Conservation (phyloP, 2,329 filamentous ascomycete species). For the Fusarium graminum region DNA sequence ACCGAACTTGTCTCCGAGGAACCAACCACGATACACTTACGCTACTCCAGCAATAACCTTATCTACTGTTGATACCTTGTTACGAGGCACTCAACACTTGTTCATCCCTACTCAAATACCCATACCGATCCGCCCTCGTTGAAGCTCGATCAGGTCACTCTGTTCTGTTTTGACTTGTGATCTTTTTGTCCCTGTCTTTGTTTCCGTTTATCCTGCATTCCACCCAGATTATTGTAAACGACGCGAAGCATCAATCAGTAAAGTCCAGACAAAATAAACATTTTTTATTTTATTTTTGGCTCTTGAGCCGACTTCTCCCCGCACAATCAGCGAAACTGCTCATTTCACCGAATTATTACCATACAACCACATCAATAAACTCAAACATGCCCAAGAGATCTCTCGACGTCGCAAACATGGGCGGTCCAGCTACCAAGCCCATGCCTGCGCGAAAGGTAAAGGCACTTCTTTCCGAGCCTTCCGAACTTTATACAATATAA, state of each 20-base stretch:
- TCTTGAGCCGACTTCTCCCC: background rate
- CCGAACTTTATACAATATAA: background rate
- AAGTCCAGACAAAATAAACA: background rate
- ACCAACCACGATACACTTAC: too few relatives aligned
- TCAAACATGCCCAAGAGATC: slow-evolving; percentile 57
- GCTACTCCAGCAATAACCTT: too few relatives aligned
- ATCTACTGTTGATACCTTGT: too few relatives aligned
- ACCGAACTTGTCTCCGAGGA: background rate
- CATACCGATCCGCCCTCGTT: too few relatives aligned
- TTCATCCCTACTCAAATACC: too few relatives aligned
- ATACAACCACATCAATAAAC: background rate
- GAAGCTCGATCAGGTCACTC: too few relatives aligned
- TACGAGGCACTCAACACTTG: too few relatives aligned
- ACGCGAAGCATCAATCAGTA: background rate
- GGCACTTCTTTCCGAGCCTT: background rate
- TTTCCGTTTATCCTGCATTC: background rate
- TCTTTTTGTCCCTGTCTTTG: background rate
- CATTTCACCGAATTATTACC: background rate
- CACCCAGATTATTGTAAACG: background rate
- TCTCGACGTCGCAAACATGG: slow-evolving; percentile 48
- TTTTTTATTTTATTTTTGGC: background rate
- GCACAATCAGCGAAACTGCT: background rate
- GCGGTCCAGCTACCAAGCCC: slow-evolving; percentile 51
- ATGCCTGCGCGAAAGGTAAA: slow-evolving; percentile 49
- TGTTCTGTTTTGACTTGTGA: background rate